Base-by-base conservation (phyloP, 352 stramenopile genomes). In the Phytophthora megakarya region DNA sequence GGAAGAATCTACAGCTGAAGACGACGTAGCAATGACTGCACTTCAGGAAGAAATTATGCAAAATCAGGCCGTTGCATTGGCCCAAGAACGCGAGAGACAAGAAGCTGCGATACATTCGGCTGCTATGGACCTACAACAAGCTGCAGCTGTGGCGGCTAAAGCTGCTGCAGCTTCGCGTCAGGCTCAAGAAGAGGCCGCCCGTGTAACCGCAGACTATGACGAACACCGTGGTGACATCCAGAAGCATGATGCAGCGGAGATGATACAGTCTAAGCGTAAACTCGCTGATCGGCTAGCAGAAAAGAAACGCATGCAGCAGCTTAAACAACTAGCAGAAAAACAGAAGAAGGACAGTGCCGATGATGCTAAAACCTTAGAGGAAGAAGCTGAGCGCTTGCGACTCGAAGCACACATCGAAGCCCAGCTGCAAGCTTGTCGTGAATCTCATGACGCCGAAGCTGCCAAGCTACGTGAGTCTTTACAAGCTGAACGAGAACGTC, bases 231-330 rank as follows among this genome's bases (percentile, higher is more conserved):
- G 67, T 10, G 77, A 87, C 52, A 54, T 78, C 1, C 70, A 63
- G 23, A 67, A 81, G 35, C 66, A 69, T 35, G 56, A 86, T 33
- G 49, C 75, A 39, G 73, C 46, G 3, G 78, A 89, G 19, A 53
- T 76, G 9, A 43, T 54, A 33, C 61, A 68, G 0, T 81, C 89
- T 19, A 91, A 88, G 58, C 61, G 70, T 16, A 91, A 91, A 60
- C 73, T 93, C 11, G 84, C 85, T 47, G 75, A 78, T 23, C 76
- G 84, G 7, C 74, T 93, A 18, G 77, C 76, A 0, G 80, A 84
- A 12, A 92, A 89, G 65, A 88, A 86, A 48, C 62, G 43, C 21
- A 63, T 37, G 49, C 54, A 58, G 25, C 56, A 70, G 40, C 38
- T 66, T 1, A 66, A 70, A 37, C 47, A 65, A 37, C 48, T 70